These are phyloP conservation scores for Boletus pseudo-olivaceus DNA, from an alignment of 768 basidiomycete species.

Conservation along the genomic window DNA sequence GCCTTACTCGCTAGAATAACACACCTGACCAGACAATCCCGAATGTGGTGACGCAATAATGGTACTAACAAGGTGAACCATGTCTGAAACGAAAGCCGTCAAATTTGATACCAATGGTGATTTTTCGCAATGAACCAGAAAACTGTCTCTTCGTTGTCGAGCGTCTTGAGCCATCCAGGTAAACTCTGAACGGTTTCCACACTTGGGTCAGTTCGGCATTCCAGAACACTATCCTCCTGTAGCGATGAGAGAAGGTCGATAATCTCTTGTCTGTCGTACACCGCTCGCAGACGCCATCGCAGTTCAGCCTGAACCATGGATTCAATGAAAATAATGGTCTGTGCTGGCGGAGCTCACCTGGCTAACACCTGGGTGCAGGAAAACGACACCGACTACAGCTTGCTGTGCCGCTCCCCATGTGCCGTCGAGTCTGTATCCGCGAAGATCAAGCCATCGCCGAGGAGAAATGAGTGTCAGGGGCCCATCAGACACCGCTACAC, in stretches of 20 bases:
- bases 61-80: constrained; percentile 9
- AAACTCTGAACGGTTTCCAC: constrained; percentile 7
- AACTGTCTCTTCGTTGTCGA: constrained; percentile 49
- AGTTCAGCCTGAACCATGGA: constrained; percentile 52
- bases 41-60: constrained; percentile 10
- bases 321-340: constrained; percentile 6
- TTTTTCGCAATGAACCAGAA: constrained; percentile 57
- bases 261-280: constrained; percentile 76
- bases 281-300: constrained; percentile 63
- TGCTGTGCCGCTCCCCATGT: constrained; percentile 71
- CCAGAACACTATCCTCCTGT: constrained; percentile 48
- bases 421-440: constrained; percentile 55
- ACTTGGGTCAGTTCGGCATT: constrained; percentile 14
- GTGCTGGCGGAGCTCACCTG: constrained; percentile 45
- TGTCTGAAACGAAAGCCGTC: not conserved
- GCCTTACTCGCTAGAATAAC: no score
- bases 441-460: constrained; percentile 74
- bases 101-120: constrained; percentile 68
- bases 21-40: not conserved
- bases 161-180: constrained; percentile 31
- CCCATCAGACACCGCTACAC: constrained; percentile 47
- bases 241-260: constrained; percentile 58
- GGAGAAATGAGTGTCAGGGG: constrained; percentile 52
- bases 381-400: constrained; percentile 61
- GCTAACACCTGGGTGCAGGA: constrained; percentile 70